phyloP scores from a whole-genome alignment of 768 basidiomycete species.

The Nidularia pulvinata region DNA sequence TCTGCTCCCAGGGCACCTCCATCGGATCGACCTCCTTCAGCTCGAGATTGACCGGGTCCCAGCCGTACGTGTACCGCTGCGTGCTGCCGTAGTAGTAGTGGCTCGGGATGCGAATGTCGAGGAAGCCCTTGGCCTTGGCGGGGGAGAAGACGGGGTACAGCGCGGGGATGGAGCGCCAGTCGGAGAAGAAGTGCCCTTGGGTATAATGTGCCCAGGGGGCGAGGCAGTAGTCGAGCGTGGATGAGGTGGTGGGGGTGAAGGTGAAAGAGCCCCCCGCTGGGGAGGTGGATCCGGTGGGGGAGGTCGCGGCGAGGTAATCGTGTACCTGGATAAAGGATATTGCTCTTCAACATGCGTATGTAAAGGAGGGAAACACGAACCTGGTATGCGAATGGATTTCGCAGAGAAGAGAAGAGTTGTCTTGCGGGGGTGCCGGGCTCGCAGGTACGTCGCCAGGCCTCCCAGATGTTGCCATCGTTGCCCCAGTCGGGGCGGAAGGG shows the following conservation, averaged over 20 bases:
- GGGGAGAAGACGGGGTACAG: conserved; percentile 97
- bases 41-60: conserved; percentile 77
- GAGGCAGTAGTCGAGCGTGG: conserved; percentile 74
- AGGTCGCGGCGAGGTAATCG: conserved; percentile 12
- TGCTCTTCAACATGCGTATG: neutral
- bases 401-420: conserved; percentile 78
- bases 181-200: conserved; percentile 97
- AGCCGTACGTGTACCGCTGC: conserved; percentile 85
- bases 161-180: conserved; percentile 87
- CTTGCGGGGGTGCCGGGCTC: conserved; percentile 77
- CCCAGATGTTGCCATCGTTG: conserved; percentile 87
- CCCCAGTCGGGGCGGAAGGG: conserved; percentile 84
- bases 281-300: conserved; percentile 10
- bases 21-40: conserved; percentile 79
- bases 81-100: conserved; percentile 95
- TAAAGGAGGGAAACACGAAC: no score
- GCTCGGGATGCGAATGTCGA: conserved; percentile 92
- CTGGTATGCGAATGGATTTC: conserved; percentile 39
- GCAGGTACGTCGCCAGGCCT: conserved; percentile 93
- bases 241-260: conserved; percentile 64
- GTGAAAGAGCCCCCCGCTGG: conserved; percentile 51
- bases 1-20: conserved; percentile 90
- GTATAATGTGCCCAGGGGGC: conserved; percentile 82
- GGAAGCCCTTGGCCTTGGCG: conserved; percentile 81
- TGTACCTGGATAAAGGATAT: neutral